Base-by-base conservation (phyloP, 805 yeast species). In the Wickerhamomyces mucosus region DNA sequence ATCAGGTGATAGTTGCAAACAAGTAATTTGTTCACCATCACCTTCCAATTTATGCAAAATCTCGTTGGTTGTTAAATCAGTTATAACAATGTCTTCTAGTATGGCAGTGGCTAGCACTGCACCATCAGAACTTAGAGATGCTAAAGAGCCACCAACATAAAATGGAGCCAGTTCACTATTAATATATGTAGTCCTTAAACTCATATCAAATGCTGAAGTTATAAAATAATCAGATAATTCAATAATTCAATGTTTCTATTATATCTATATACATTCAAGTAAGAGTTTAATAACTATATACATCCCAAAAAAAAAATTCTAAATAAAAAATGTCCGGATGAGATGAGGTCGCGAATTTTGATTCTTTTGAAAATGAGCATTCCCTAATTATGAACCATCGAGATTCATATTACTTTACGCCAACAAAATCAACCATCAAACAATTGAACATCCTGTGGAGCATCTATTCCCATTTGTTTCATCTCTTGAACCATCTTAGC, bases 111-210 rank as follows among this genome's bases (percentile, higher is more conserved):
- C 95, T 34, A 88, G 53, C 1, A 79, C 45, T 4, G 61, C 45
- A 7, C 78, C 84, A 42, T 75, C 78, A 11, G 55, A 58, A 3
- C 86, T 72, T 9, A 84, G 51, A 0, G 84, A 63, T 3, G 85
- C 92, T 18, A 78, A 63, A 3, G 92, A 72, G 6, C 92, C 84
- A 18, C 96, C 95, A 12, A 83, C 72, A 52, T 84, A 92, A 45
- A 88, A 77, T 12, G 98, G 97, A 32, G 73, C 76, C 25, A 89
- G 65, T 22, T 56, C 51, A n/a, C 51, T 43, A 32, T 55, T 54
- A 2, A 50, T 37, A 38, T 55, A 63, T 15, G 60, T 55, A n/a
- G 53, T 48, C 35, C 42, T 48, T 25, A 44, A 38, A 30, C 45
- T 42, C 48, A 44, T 43, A 4, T 16, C n/a, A n/a, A n/a, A n/a